Percentiles rank a stretch among this genome's conserved stretches.
These are phyloP conservation scores for Artemisia tridentata DNA, from an alignment of 129 eudicot genomes.

Conservation along the genomic window DNA sequence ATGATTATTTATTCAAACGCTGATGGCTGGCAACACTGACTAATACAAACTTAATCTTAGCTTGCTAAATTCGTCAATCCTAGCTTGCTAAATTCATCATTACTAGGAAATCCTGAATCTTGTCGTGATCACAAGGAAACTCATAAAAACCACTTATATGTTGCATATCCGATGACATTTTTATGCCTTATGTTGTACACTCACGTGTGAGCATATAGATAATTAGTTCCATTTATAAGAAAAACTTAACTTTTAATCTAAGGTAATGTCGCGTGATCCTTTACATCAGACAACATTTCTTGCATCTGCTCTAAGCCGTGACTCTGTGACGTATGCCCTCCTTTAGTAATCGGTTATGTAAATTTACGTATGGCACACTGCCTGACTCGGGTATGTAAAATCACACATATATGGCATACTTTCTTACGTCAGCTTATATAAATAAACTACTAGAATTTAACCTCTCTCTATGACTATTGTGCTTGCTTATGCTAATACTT, in stretches of 20 bases:
- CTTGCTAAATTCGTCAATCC: too few species aligned
- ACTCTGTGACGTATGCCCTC: slow-evolving; percentile 1
- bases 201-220: neutral
- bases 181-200: neutral
- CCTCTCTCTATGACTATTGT: too few species aligned
- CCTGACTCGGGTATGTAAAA: neutral
- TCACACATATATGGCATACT: neutral
- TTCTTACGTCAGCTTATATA: neutral
- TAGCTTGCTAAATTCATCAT: too few species aligned
- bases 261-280: too few species aligned
- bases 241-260: too few species aligned
- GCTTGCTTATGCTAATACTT: too few species aligned
- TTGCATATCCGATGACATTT: neutral
- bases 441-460: neutral
- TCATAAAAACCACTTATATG: neutral
- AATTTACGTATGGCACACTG: neutral
- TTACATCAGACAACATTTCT: neutral
- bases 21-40: too few species aligned
- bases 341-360: neutral
- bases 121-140: neutral
- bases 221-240: neutral
- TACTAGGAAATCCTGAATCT: neutral
- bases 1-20: too few species aligned
- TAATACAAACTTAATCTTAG: too few species aligned
- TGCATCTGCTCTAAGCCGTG: neutral